These are phyloP conservation scores for Phytopythium sindhum DNA, from an alignment of 352 stramenopile species.

Conservation along the genomic window DNA sequence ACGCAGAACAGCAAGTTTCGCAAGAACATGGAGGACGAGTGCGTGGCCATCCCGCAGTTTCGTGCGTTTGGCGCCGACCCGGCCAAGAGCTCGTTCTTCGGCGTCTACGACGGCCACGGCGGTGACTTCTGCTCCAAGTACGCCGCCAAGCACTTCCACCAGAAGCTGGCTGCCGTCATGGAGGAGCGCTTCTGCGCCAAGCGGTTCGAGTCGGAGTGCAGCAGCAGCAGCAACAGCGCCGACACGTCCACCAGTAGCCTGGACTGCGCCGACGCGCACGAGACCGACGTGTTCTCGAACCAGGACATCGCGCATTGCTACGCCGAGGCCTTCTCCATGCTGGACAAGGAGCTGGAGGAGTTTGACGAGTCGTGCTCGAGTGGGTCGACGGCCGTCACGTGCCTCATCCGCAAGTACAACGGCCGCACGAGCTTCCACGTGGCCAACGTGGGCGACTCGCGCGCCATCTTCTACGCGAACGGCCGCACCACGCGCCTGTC, in stretches of 20 bases:
- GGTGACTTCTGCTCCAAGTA: conserved; percentile 81
- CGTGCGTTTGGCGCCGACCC: conserved; percentile 52
- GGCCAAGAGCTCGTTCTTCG: conserved; percentile 76
- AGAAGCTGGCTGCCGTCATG: conserved; percentile 43
- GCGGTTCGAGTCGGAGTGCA: conserved; percentile 22
- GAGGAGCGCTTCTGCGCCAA: conserved; percentile 37
- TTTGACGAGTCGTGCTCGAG: conserved; percentile 66
- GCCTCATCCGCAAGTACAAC: conserved; percentile 55
- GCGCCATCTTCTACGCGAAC: conserved; percentile 58
- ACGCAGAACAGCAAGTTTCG: conserved; percentile 80
- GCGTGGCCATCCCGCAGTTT: conserved; percentile 69
- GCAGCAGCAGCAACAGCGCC: conserved; percentile 40
- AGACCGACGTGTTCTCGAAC: conserved; percentile 44
- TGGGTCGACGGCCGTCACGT: conserved; percentile 76
- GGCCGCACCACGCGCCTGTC: conserved; percentile 50
- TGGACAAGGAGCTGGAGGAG: conserved; percentile 63
- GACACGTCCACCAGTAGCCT: conserved; percentile 50
- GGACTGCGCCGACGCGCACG: conserved; percentile 21
- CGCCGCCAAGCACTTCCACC: conserved; percentile 65
- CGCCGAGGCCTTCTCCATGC: conserved; percentile 46
- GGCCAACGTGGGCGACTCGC: conserved; percentile 77
- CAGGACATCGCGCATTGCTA: conserved; percentile 66
- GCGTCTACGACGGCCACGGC: conserved; percentile 80
- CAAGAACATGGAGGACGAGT: conserved; percentile 84
- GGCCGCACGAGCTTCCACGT: conserved; percentile 66